Evolutionary conservation across 345 rosid species (phyloP).

Genomic region (Aegle marmelos): DNA sequence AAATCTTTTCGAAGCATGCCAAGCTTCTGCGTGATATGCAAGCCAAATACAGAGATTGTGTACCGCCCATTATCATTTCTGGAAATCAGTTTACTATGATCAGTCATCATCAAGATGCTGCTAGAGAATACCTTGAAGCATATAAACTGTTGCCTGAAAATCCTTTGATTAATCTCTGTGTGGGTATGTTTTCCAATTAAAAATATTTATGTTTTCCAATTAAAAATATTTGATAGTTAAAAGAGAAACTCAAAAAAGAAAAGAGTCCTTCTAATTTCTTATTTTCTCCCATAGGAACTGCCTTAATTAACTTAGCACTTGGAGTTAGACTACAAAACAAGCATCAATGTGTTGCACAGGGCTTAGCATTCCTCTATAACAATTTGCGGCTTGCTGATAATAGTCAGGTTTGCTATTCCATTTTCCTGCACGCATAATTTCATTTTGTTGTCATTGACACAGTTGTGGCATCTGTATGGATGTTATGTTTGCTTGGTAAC

Average conservation of each 20-base stretch:
- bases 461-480: not conserved
- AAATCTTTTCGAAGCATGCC: constrained; percentile 30
- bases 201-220: not conserved
- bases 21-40: constrained; percentile 39
- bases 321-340: constrained; percentile 51
- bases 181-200: not conserved
- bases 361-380: constrained; percentile 33
- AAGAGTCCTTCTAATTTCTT: not conserved
- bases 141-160: not conserved
- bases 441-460: not conserved
- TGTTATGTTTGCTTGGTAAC: not conserved
- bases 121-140: not conserved
- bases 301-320: constrained; percentile 49
- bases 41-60: constrained; percentile 28
- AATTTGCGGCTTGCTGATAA: constrained; percentile 20
- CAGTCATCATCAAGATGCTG: constrained; percentile 39
- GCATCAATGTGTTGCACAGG: constrained; percentile 49
- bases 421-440: not conserved
- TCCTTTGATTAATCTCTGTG: constrained; percentile 1
- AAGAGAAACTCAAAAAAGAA: too few species aligned
- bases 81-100: constrained; percentile 44
- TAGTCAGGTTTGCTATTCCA: constrained; percentile 34
- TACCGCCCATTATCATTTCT: constrained; percentile 24
- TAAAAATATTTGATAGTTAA: not conserved
- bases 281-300: constrained; percentile 37